Percentiles rank a stretch among this genome's conserved stretches.
These are phyloP conservation scores for Calocybe indica DNA, from an alignment of 768 basidiomycete genomes.

Conservation along the genomic window DNA sequence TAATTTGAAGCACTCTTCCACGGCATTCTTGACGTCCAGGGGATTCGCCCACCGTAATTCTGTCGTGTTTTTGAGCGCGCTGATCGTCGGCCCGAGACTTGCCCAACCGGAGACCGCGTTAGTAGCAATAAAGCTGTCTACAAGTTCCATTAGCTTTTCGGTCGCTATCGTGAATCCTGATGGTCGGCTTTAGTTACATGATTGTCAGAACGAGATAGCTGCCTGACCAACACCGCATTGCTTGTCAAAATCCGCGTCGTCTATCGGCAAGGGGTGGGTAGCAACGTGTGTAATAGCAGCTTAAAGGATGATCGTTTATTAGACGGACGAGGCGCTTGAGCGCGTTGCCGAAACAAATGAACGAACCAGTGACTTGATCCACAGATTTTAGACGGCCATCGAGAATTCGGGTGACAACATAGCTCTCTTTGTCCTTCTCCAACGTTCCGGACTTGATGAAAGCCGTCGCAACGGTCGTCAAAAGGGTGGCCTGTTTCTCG, in stretches of 20 bases:
- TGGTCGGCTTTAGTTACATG: not conserved
- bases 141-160: conserved; percentile 51
- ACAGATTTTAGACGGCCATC: conserved; percentile 67
- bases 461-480: conserved; percentile 61
- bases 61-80: conserved; percentile 53
- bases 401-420: conserved; percentile 63
- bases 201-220: not conserved
- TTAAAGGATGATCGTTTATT: too few species aligned
- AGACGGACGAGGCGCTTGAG: not conserved
- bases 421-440: conserved; percentile 48
- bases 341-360: not conserved
- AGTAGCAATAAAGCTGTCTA: conserved; percentile 51
- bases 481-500: conserved; percentile 71
- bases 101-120: conserved; percentile 66
- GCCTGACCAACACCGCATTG: conserved; percentile 83
- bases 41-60: conserved; percentile 78
- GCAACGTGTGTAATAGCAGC: conserved; percentile 78
- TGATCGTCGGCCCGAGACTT: conserved; percentile 62
- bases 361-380: conserved; percentile 84
- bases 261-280: conserved; percentile 49
- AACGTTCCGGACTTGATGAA: conserved; percentile 50
- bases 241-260: conserved; percentile 67
- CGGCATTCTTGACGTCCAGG: conserved; percentile 77
- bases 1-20: conserved; percentile 62
- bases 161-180: conserved; percentile 76